phyloP scores from a whole-genome alignment of 805 yeast species.

The Candida oleophila region DNA sequence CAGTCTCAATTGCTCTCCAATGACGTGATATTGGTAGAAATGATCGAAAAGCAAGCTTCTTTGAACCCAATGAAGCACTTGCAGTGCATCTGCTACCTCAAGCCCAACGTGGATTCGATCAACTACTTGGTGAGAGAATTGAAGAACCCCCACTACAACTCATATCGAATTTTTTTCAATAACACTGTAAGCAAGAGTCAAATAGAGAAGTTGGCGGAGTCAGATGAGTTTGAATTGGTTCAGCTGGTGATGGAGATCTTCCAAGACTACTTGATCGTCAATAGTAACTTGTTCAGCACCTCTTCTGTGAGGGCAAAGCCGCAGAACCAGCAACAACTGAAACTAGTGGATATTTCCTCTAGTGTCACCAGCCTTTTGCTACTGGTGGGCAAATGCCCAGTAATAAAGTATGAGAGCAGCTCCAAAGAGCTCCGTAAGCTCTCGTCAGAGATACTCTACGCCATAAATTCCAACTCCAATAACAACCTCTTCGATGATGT shows the following conservation, averaged over 20 bases:
- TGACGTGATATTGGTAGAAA: slow-evolving; percentile 81
- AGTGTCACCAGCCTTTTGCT: slow-evolving; percentile 56
- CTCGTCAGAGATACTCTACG: slow-evolving; percentile 63
- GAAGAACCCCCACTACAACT: slow-evolving; percentile 72
- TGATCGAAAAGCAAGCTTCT: slow-evolving; percentile 53
- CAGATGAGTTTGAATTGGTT: slow-evolving; percentile 83
- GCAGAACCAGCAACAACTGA: slow-evolving; percentile 37
- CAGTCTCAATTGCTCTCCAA: slow-evolving; percentile 80
- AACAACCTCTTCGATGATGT: slow-evolving; percentile 63
- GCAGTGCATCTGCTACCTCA: slow-evolving; percentile 74
- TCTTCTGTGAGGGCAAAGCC: slow-evolving; percentile 18
- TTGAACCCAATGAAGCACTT: slow-evolving; percentile 66
- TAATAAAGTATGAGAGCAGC: slow-evolving; percentile 72
- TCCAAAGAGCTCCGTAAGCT: slow-evolving; percentile 64
- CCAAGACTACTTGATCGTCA: slow-evolving; percentile 77
- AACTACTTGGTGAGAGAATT: slow-evolving; percentile 64
- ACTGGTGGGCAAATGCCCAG: slow-evolving; percentile 75
- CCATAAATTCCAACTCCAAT: slow-evolving; percentile 53
- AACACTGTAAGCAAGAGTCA: slow-evolving; percentile 74
- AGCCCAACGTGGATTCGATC: slow-evolving; percentile 69
- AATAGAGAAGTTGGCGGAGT: slow-evolving; percentile 83
- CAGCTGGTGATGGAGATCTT: slow-evolving; percentile 77
- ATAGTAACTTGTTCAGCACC: slow-evolving; percentile 54
- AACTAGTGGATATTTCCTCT: slow-evolving; percentile 29
- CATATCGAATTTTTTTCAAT: slow-evolving; percentile 75